These are phyloP conservation scores for Pyrenula massariospora DNA, from an alignment of 495 filamentous ascomycete species.

Conservation along the genomic window DNA sequence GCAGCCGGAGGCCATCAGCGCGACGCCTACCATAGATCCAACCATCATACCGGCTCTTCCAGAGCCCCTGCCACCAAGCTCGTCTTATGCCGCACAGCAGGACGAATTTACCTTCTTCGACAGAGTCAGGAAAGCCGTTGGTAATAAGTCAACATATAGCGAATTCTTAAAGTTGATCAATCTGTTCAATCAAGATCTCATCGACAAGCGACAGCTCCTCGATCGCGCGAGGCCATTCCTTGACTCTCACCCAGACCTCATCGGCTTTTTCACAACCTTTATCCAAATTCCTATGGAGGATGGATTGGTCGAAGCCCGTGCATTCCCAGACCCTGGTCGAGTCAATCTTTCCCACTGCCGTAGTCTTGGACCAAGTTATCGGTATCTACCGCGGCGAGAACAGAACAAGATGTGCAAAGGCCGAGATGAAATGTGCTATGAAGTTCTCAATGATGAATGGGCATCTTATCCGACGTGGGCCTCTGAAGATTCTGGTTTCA, in stretches of 20 bases:
- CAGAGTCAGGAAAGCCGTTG: conserved; percentile 88
- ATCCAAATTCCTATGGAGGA: conserved; percentile 58
- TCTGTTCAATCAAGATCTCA: conserved; percentile 79
- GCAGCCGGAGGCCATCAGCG: conserved; percentile 36
- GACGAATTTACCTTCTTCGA: conserved; percentile 94
- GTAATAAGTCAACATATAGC: conserved; percentile 79
- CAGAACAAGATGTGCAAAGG: conserved; percentile 80
- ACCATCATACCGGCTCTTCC: conserved; percentile 79
- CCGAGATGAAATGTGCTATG: conserved; percentile 82
- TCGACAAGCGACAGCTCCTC: conserved; percentile 68
- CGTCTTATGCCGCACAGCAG: conserved; percentile 40
- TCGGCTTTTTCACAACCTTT: conserved; percentile 74
- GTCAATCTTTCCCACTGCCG: conserved; percentile 90
- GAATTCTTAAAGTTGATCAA: conserved; percentile 96
- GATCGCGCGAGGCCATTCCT: conserved; percentile 78
- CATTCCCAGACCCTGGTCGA: conserved; percentile 56
- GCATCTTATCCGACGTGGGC: conserved; percentile 98
- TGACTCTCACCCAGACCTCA: conserved; percentile 73
- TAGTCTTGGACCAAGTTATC: conserved; percentile 86
- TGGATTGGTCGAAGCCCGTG: conserved; percentile 65
- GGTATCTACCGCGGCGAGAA: conserved; percentile 80
- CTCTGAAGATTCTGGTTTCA: conserved; percentile 95
- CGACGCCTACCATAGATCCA: conserved; percentile 57
- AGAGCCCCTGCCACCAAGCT: conserved; percentile 66
- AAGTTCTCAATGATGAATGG: conserved; percentile 95